Percentiles rank a stretch among this genome's conserved stretches.
Conservation (phyloP, 768 basidiomycete genomes). For the Hortiboletus flavorubellus region DNA sequence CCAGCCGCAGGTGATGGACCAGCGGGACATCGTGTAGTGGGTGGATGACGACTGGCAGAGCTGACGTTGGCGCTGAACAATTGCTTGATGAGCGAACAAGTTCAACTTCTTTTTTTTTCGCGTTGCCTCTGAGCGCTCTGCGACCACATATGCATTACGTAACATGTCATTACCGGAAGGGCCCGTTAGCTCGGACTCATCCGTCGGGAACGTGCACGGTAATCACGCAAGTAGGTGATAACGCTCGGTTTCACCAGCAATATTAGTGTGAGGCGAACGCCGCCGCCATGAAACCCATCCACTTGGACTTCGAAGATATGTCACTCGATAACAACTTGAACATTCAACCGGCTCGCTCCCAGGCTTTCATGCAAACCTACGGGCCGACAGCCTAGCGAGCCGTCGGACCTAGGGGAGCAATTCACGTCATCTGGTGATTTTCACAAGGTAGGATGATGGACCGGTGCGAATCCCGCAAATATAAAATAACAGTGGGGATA, state of each 20-base stretch:
- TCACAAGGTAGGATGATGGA: constrained; percentile 18
- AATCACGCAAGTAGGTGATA: background rate
- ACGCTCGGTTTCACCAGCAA: constrained; percentile 3
- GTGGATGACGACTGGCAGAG: background rate
- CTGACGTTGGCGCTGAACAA: background rate
- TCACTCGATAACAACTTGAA: background rate
- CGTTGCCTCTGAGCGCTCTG: background rate
- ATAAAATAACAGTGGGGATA: constrained; percentile 21
- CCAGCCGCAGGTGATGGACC: background rate
- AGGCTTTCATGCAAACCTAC: constrained; percentile 2
- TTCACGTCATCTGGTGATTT: constrained; percentile 20
- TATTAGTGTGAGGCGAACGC: background rate
- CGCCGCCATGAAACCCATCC: background rate
- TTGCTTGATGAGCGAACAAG: constrained; percentile 1
- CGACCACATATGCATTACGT: constrained; percentile 7
- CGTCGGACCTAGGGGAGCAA: background rate
- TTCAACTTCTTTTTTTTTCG: background rate
- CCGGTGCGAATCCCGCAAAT: constrained; percentile 15
- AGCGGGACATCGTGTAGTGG: background rate
- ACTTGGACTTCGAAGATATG: background rate
- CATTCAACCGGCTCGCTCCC: constrained; percentile 1
- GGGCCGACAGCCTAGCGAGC: constrained; percentile 4
- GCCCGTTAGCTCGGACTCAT: background rate
- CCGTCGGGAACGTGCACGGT: constrained; percentile 1
- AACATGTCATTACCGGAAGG: background rate